phyloP scores from a whole-genome alignment of 2,329 filamentous ascomycete species.

The Podosphaera fusca region DNA sequence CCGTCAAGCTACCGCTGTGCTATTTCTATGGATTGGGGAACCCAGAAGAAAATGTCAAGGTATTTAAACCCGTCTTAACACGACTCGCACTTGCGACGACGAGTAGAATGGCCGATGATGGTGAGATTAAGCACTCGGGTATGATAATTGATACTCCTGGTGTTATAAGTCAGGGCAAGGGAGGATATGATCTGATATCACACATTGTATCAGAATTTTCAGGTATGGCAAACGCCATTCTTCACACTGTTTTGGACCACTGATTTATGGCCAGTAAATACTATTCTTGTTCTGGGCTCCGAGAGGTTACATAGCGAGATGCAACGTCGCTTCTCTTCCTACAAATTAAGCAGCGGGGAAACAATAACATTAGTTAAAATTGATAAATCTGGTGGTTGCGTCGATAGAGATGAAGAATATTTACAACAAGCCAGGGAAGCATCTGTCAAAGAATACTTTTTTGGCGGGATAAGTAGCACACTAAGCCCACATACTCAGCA shows the following conservation, averaged over 20 bases:
- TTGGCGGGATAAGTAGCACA: conserved; percentile 53
- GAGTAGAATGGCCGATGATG: conserved; percentile 55
- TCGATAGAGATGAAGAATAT: conserved; percentile 49
- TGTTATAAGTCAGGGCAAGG: conserved; percentile 38
- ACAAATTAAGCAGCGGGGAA: conserved; percentile 36
- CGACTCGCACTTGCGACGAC: conserved; percentile 59
- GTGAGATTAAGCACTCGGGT: conserved; percentile 45
- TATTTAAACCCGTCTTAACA: conserved; percentile 54
- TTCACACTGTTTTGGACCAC: background rate
- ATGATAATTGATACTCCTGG: conserved; percentile 72
- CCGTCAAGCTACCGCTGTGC: conserved; percentile 76
- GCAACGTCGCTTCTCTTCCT: conserved; percentile 37
- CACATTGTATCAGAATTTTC: conserved; percentile 53
- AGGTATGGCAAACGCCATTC: conserved; percentile 21
- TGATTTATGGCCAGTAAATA: conserved; percentile 31
- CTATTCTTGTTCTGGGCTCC: conserved; percentile 63
- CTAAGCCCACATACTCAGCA: conserved; percentile 75
- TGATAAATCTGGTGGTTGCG: conserved; percentile 67
- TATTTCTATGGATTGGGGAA: conserved; percentile 64
- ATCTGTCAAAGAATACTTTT: conserved; percentile 82
- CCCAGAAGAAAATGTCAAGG: conserved; percentile 45
- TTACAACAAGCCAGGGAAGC: conserved; percentile 52
- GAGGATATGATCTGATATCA: conserved; percentile 51
- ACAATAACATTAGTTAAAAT: conserved; percentile 53
- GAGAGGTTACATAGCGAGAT: conserved; percentile 56